Conservation (phyloP, 2,329 filamentous ascomycete species). For the Colletotrichum orchidophilum region DNA sequence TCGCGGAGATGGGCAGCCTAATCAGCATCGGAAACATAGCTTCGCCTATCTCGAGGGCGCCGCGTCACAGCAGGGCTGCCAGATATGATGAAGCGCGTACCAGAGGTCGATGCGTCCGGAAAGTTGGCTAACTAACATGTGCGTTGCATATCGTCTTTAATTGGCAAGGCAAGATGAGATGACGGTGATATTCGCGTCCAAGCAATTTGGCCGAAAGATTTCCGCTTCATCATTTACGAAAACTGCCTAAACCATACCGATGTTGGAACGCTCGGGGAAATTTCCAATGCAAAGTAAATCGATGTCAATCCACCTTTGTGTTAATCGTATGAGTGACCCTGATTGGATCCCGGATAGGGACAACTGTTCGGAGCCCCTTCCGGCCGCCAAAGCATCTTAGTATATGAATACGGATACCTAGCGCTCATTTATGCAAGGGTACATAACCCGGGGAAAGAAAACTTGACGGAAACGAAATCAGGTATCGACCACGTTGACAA, state of each 20-base stretch:
- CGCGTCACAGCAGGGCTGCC: slow-evolving; percentile 19
- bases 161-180: not conserved
- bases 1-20: slow-evolving; percentile 5
- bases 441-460: not conserved
- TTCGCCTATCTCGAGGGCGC: not conserved
- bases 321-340: not conserved
- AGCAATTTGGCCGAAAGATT: not conserved
- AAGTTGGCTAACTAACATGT: not conserved
- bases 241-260: not conserved
- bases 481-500: not conserved
- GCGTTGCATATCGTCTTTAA: not conserved
- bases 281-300: not conserved
- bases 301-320: not conserved
- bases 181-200: not conserved
- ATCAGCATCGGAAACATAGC: slow-evolving; percentile 10
- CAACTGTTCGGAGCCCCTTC: not conserved
- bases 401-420: not conserved
- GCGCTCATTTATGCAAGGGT: not conserved
- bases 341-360: not conserved
- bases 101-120: slow-evolving; percentile 13
- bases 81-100: not conserved
- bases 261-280: not conserved
- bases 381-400: not conserved
- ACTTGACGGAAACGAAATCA: not conserved
- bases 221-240: not conserved